Evolutionary conservation across 371 early-diverging fungal genomes (phyloP), one percentile per base, ranked within the genome.

Genomic region (Mucor lusitanicus): DNA sequence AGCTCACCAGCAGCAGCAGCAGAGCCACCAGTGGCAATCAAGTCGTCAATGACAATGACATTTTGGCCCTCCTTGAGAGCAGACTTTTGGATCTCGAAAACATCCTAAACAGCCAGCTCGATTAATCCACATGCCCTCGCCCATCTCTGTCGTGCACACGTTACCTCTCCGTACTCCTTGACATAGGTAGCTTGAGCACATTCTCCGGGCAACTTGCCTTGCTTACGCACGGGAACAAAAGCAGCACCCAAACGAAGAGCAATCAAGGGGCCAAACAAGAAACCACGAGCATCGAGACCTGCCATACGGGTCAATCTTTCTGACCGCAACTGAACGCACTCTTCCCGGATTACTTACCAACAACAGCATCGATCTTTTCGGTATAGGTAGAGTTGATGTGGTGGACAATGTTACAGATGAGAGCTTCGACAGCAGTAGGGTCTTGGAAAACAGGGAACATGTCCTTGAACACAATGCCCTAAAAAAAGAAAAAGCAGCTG

Each of bases 381-480:
- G 73, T 63, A 35, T 85, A 75, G 40, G 85, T 84, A 35, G 91
- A 85, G 72, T 76, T 80, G 81, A 97, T 84, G 74, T 92, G 91
- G 67, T 94, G 87, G 56, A 91, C 89, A 71, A 99, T 88, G 85
- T 96, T 91, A 73, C 86, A 84, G 61, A 96, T 90, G 42, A 98
- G 86, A 59, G 90, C 88, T 81, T 97, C 95, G 59, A 95, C 93
- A 37, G 98, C 99, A 37, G 85, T 87, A 37, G 96, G 98, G 74
- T 96, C 92, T 77, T 92, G 91, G 87, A 99, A 99, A 64, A 99
- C 88, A 50, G 97, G 96, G 78, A 97, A 96, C 76, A 99, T 94
- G 76, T 99, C 99, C 77, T 89, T 91, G 88, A 97, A 95, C 65
- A 92, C 79, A 68, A 97, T 94, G 19, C 95, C 95, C 85, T 89